Evolutionary conservation across 371 early-diverging fungal genomes (phyloP), one percentile per base, ranked within the genome.

Genomic region (Mortierella sp.): DNA sequence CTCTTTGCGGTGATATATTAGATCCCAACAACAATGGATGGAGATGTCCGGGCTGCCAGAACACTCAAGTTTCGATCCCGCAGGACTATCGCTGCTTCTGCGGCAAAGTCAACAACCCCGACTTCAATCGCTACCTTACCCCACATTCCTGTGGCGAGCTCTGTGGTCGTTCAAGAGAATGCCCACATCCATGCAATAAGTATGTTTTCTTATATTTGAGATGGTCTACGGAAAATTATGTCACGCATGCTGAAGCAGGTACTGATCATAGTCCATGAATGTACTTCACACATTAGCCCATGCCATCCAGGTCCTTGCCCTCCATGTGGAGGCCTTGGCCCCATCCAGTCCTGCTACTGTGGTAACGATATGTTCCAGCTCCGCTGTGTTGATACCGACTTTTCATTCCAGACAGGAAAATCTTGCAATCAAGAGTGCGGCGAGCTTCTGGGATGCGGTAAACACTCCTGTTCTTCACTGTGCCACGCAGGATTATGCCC

Each of bases 261-360:
- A 24, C 34, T 67, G 21, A 67, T 40, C 28, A 6, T 40, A 88
- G 88, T 74, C 76, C 73, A 19, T 89, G 90, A 77, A 57, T 83
- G 0, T 13, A 31, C n/a, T 53, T 34, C 8, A 13, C 13, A 46
- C 44, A 26, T 26, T 76, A 91, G 93, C 71, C 95, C 90, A 24
- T 98, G 98, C 79, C 98, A 98, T 90, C 98, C 98, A 13, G 98
- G 98, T 2, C 98, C 97, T 16, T 98, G 98, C 79, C 94, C 96
- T 44, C 96, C 97, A 5, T 98, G 98, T 87, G 93, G 93, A 31
- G 92, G 93, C 14, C 88, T 95, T 89, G 96, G 96, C 5, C 95
- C 96, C 1, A 84, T 90, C 14, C 90, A 91, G 67, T 87, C 87
- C 13, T 98, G 98, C 89, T 94, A 92, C 82, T 98, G 98, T 89